Conservation (phyloP, 768 basidiomycete genomes). For the Auricularia cornea region DNA sequence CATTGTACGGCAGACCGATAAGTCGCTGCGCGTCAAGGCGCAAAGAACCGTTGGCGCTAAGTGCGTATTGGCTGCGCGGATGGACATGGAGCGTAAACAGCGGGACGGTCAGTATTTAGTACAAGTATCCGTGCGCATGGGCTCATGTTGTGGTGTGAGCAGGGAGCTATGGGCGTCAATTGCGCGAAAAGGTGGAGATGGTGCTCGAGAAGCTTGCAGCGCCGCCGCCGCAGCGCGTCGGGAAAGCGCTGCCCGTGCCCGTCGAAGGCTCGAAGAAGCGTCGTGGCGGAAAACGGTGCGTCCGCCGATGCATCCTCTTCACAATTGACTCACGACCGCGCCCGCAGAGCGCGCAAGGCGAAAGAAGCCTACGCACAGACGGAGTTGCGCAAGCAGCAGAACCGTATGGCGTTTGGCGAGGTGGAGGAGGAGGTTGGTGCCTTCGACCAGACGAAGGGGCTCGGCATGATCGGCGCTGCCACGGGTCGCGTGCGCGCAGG, state of each 20-base stretch:
- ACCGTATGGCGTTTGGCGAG: constrained; percentile 92
- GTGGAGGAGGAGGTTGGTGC: constrained; percentile 94
- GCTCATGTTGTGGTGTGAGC: not conserved
- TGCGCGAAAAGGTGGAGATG: constrained; percentile 86
- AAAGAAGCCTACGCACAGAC: constrained; percentile 98
- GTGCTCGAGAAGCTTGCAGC: constrained; percentile 87
- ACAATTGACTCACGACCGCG: not conserved
- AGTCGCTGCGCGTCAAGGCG: constrained; percentile 84
- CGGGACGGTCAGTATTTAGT: constrained; percentile 55
- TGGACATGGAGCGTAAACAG: constrained; percentile 82
- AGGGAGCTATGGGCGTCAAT: constrained; percentile 73
- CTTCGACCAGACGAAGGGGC: constrained; percentile 93
- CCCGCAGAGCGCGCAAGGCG: constrained; percentile 80
- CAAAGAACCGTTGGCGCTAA: constrained; percentile 94
- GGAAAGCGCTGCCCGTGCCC: constrained; percentile 89
- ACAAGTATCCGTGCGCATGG: not conserved
- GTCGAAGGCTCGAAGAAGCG: constrained; percentile 95
- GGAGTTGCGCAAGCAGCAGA: constrained; percentile 93
- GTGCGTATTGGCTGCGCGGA: constrained; percentile 78
- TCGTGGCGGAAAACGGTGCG: constrained; percentile 86
- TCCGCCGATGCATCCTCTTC: constrained; percentile 6
- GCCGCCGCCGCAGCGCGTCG: constrained; percentile 88
- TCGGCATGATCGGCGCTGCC: constrained; percentile 90
- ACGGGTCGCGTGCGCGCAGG: constrained; percentile 88
- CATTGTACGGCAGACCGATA: constrained; percentile 72